phyloP scores from a whole-genome alignment of 768 basidiomycete genomes.

The Psilocybe subaeruginosa region DNA sequence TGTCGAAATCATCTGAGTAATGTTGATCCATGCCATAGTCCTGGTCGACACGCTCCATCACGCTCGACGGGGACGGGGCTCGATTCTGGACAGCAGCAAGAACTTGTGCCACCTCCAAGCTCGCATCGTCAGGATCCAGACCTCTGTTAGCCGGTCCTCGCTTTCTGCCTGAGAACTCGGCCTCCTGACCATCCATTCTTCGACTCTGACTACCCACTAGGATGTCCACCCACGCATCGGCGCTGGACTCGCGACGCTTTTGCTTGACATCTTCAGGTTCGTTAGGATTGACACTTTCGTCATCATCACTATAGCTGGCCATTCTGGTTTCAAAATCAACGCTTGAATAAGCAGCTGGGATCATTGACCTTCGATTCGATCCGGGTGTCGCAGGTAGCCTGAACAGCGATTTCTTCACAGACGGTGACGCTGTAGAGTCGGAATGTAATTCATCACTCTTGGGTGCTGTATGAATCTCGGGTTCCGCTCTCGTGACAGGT shows the following conservation, averaged over 20 bases:
- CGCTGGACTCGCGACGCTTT: slow-evolving; percentile 51
- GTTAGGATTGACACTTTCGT: slow-evolving; percentile 34
- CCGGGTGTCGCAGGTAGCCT: slow-evolving; percentile 63
- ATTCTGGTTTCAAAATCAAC: slow-evolving; percentile 85
- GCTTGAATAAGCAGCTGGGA: slow-evolving; percentile 77
- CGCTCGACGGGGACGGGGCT: slow-evolving; percentile 37
- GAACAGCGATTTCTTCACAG: slow-evolving; percentile 56
- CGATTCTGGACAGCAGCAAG: slow-evolving; percentile 58
- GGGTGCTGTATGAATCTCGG: slow-evolving; percentile 25
- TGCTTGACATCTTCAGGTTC: slow-evolving; percentile 46
- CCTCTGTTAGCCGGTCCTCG: slow-evolving; percentile 31
- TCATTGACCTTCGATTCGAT: slow-evolving; percentile 47
- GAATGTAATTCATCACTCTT: slow-evolving; percentile 39
- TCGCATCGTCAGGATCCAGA: slow-evolving; percentile 71
- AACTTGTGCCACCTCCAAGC: slow-evolving; percentile 73
- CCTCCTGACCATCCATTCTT: slow-evolving; percentile 61
- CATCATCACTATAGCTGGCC: slow-evolving; percentile 62
- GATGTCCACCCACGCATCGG: slow-evolving; percentile 91
- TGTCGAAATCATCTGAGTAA: slow-evolving; percentile 50
- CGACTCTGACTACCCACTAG: slow-evolving; percentile 63
- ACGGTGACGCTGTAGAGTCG: slow-evolving; percentile 30
- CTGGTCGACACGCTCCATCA: slow-evolving; percentile 37
- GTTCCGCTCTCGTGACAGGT: slow-evolving; percentile 23
- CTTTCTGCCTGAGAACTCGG: slow-evolving; percentile 33
- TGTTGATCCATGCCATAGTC: slow-evolving; percentile 38